Conservation (phyloP, 1,284 basidiomycete species). For the Trichosporon inkin region DNA sequence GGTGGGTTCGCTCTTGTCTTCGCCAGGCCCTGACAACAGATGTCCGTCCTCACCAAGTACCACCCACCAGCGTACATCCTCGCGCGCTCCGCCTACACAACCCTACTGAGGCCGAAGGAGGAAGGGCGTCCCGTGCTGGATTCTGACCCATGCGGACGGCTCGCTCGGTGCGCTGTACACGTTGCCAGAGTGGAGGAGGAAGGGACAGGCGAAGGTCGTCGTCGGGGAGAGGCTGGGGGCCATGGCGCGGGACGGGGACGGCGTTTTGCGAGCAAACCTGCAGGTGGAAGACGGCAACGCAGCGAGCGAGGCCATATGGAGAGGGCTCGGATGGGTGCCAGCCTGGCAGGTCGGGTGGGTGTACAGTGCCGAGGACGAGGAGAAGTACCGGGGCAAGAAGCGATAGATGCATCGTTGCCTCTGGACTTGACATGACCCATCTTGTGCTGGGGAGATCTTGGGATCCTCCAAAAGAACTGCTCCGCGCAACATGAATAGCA, state of each 20-base stretch:
- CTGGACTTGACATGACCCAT: too few relatives aligned
- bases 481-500: too few relatives aligned
- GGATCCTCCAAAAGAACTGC: too few relatives aligned
- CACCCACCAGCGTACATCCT: conserved; percentile 22
- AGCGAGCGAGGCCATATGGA: conserved; percentile 26
- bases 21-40: conserved; percentile 11
- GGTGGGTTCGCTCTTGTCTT: conserved; percentile 15
- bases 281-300: conserved; percentile 24
- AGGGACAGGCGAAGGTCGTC: conserved; percentile 29
- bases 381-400: background rate
- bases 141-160: conserved; percentile 29
- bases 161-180: conserved; percentile 31
- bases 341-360: conserved; percentile 25
- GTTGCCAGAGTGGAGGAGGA: conserved; percentile 21
- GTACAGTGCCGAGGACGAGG: background rate
- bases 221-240: conserved; percentile 18
- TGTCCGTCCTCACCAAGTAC: conserved; percentile 12
- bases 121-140: conserved; percentile 17
- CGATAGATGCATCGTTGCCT: too few relatives aligned
- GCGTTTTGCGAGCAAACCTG: conserved; percentile 11
- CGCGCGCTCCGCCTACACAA: conserved; percentile 17
- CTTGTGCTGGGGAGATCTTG: too few relatives aligned
- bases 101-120: conserved; percentile 16
- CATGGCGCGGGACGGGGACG: background rate
- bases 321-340: conserved; percentile 22